Evolutionary conservation across 768 basidiomycete species (phyloP).

Genomic region (Rhizopogon sp.): DNA sequence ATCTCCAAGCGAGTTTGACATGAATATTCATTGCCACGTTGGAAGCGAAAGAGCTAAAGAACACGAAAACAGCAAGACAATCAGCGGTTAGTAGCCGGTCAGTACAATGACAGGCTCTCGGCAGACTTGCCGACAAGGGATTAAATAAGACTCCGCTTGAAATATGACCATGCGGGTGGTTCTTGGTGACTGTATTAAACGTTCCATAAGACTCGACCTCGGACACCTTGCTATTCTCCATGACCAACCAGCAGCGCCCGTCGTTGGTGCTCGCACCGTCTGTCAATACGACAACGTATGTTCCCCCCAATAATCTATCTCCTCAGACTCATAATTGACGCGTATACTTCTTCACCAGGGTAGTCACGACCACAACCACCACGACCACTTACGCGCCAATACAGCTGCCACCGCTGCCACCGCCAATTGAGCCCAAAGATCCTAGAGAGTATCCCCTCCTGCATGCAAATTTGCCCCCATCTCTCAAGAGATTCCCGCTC

Average conservation of each 20-base stretch:
- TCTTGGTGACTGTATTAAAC: constrained; percentile 19
- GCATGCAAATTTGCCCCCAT: constrained; percentile 68
- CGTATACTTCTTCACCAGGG: constrained; percentile 39
- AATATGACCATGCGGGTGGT: constrained; percentile 24
- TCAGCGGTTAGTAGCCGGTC: neutral
- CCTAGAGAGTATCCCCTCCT: constrained; percentile 77
- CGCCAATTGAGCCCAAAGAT: constrained; percentile 68
- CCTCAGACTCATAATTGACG: constrained; percentile 13
- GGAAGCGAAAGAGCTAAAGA: neutral
- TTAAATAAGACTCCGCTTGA: constrained; percentile 20
- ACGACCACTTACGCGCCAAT: constrained; percentile 91
- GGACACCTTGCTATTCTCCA: constrained; percentile 32
- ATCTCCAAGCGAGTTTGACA: no score
- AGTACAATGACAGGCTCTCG: constrained; percentile 1
- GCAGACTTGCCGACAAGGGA: constrained; percentile 15
- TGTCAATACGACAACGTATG: constrained; percentile 81
- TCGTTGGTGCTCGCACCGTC: constrained; percentile 72
- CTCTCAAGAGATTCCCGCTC: constrained; percentile 69
- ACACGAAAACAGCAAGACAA: neutral
- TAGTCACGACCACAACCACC: constrained; percentile 88
- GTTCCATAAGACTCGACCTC: constrained; percentile 16
- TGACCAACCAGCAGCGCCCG: constrained; percentile 63
- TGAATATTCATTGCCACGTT: neutral
- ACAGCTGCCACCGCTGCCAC: constrained; percentile 67
- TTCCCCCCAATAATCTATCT: constrained; percentile 10